These are phyloP conservation scores for Alternaria burnsii DNA, from an alignment of 2,329 filamentous ascomycete genomes.

Conservation along the genomic window DNA sequence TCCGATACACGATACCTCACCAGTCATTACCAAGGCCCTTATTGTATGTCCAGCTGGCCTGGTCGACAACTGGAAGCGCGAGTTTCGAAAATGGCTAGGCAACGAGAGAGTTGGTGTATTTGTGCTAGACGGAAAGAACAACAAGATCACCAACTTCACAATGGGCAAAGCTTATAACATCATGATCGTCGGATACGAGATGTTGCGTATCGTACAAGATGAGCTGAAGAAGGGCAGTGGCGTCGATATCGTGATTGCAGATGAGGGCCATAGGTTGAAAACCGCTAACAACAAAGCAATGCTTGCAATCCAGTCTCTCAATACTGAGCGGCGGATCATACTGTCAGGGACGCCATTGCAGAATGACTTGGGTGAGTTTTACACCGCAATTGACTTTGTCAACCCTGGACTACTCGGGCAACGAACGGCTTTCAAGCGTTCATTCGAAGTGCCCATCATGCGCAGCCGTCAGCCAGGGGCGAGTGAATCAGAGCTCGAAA, in stretches of 20 bases:
- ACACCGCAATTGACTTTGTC: slow-evolving; percentile 72
- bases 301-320: slow-evolving; percentile 70
- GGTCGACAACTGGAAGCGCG: slow-evolving; percentile 76
- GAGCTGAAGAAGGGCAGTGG: slow-evolving; percentile 69
- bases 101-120: slow-evolving; percentile 75
- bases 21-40: slow-evolving; percentile 74
- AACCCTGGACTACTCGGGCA: slow-evolving; percentile 72
- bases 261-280: slow-evolving; percentile 74
- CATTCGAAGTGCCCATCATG: slow-evolving; percentile 71
- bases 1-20: slow-evolving; percentile 65
- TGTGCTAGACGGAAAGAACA: slow-evolving; percentile 66
- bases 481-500: slow-evolving; percentile 68
- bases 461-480: slow-evolving; percentile 71
- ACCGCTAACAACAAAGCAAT: slow-evolving; percentile 74
- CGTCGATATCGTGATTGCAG: slow-evolving; percentile 75
- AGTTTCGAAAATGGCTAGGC: slow-evolving; percentile 78
- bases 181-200: slow-evolving; percentile 79
- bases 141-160: slow-evolving; percentile 72
- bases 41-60: slow-evolving; percentile 77
- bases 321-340: slow-evolving; percentile 68
- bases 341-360: slow-evolving; percentile 74
- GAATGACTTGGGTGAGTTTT: slow-evolving; percentile 74
- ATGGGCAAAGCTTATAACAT: slow-evolving; percentile 72
- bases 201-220: slow-evolving; percentile 70
- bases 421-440: slow-evolving; percentile 68